Evolutionary conservation across 495 filamentous ascomycete genomes (phyloP), one percentile per base, ranked within the genome.

Genomic region (Durotheca rogersii): DNA sequence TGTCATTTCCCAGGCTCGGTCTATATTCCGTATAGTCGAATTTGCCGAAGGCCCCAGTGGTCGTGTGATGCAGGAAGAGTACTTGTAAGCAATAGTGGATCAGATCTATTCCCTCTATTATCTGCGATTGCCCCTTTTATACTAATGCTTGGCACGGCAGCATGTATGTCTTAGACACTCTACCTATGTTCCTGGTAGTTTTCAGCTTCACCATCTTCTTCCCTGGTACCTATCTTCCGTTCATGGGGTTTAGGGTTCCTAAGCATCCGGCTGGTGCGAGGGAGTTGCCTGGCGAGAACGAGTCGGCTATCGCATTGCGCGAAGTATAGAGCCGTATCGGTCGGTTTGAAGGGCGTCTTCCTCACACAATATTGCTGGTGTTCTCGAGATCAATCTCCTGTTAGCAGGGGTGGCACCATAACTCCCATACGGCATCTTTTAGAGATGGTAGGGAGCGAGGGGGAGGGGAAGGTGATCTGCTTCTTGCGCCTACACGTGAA

Each of bases 161-260:
- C 14, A 53, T 59, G 44, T 71, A 71, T 49, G 40, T 68, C 29
- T 59, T 71, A 18, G 67, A 72, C 47, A 63, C 65, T 11, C 27
- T 69, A 6, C 53, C 60, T 0, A 62, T 72, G 12, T 61, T 68
- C 32, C 40, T 72, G 1, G 66, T 70, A 20, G 67, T 62, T 0
- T 41, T 29, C 7, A 36, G 61, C 20, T 70, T 60, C 46, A 54
- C 56, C 29, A 12, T 61, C 21, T 69, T 66, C 58, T 74, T 75
- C 46, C 76, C 76, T 1, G 67, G 65, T 2, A 62, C 55, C 10
- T 78, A 77, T 50, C 42, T 79, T 16, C 70, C 73, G 0, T 70
- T 69, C 44, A 54, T 76, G 47, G 70, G 73, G 2, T 66, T 69
- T 52, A 44, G 58, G 32, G 50, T 67, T 7, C 65, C 69, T 6